phyloP scores from a whole-genome alignment of 2,329 filamentous ascomycete species.

The Colletotrichum acutatum region DNA sequence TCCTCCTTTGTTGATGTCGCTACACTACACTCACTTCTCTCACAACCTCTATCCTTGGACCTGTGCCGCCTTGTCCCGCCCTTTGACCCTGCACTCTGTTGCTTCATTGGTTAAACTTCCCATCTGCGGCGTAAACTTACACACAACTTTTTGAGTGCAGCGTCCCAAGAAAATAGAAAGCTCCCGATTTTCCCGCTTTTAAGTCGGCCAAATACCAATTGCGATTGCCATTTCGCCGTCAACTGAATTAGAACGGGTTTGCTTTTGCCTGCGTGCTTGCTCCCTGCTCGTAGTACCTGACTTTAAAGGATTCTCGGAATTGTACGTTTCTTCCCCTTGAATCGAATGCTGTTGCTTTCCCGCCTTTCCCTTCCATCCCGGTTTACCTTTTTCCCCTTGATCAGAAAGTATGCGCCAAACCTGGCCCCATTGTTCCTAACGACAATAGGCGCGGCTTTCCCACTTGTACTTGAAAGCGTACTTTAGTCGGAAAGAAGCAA shows the following conservation, averaged over 20 bases:
- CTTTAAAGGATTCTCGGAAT: background rate
- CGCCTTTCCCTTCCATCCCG: background rate
- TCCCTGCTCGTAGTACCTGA: conserved; percentile 16
- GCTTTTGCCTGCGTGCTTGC: background rate
- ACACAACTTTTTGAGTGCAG: conserved; percentile 15
- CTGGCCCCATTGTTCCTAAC: conserved; percentile 34
- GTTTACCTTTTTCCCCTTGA: background rate
- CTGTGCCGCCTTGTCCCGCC: conserved; percentile 8
- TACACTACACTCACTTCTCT: background rate
- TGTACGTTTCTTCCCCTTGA: background rate
- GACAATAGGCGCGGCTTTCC: conserved; percentile 25
- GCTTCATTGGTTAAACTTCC: conserved; percentile 25
- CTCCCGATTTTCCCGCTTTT: conserved; percentile 20
- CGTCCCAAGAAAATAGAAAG: conserved; percentile 23
- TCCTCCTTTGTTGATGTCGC: conserved; percentile 18
- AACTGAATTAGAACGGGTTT: conserved; percentile 8
- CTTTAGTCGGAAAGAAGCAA: background rate
- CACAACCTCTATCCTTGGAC: background rate
- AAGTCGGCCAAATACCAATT: background rate
- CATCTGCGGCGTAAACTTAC: conserved; percentile 30
- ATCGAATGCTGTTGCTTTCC: background rate
- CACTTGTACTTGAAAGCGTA: conserved; percentile 2
- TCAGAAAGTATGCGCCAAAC: conserved; percentile 13
- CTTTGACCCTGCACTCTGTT: conserved; percentile 22
- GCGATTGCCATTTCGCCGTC: background rate